Evolutionary conservation across 1,284 basidiomycete species (phyloP), one percentile per base, ranked within the genome.

Genomic region (Marasmius fiardii): DNA sequence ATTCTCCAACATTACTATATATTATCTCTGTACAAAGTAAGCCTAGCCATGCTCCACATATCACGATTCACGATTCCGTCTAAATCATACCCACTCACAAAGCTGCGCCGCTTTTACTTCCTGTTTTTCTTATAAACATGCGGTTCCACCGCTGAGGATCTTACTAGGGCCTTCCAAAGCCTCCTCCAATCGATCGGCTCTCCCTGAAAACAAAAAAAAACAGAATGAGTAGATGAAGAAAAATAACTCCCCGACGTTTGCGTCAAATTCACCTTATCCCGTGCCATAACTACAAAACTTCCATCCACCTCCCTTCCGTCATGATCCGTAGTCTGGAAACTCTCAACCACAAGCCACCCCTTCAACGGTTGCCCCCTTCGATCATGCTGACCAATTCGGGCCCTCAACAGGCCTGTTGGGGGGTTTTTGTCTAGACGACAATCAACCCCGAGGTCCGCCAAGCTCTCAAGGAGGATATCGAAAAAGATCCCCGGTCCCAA

Each of bases 151-250:
- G 64, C 59, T 1, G 72, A 67, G 7, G 77, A 79, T 60, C 70
- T 63, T 41, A 88, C 78, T 43, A 90, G 60, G 5, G 73, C 74
- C 64, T 83, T 88, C 86, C 87, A 90, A 39, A 90, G 71, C 66
- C 81, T 76, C 49, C 87, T 73, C 88, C 88, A 90, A 34, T 84
- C 86, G 48, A 90, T 83, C 24, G 88, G 88, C 64, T 81, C 88
- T 1, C 88, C 88, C 86, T 31, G 10, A 31, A 31, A n/a, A n/a
- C n/a, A n/a, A n/a, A n/a, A n/a, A n/a, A n/a, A n/a, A n/a, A n/a
- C n/a, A n/a, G n/a, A n/a, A n/a, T n/a, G n/a, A n/a, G n/a, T n/a
- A n/a, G n/a, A n/a, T n/a, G 88, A 7, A 21, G 24, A 44, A 44
- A 33, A 41, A 55, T n/a, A 18, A 31, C 34, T 37, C 51, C 34